Conservation (phyloP, 257 asterid species). For the Scutellaria galericulata region DNA sequence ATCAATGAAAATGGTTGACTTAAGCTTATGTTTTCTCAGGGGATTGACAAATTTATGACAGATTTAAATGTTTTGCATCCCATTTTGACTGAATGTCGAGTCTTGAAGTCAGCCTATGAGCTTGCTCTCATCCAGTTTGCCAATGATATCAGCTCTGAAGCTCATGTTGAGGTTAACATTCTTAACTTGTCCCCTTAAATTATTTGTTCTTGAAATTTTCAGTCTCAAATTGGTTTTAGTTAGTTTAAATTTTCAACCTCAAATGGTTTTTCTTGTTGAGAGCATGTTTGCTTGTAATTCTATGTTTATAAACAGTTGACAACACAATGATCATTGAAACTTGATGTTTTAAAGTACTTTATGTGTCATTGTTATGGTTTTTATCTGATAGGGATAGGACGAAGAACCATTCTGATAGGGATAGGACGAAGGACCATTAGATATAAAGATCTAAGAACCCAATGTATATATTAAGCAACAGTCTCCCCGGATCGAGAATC, state of each 20-base stretch:
- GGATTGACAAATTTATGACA: constrained; percentile 71
- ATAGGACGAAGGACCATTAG: too few species aligned
- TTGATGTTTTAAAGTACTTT: constrained; percentile 20
- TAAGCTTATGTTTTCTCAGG: constrained; percentile 52
- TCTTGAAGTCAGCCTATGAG: constrained; percentile 75
- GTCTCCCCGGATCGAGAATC: background rate
- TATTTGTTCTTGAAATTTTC: constrained; percentile 20
- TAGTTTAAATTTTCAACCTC: constrained; percentile 28
- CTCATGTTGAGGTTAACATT: constrained; percentile 85
- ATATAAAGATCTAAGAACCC: background rate
- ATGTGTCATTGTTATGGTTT: background rate
- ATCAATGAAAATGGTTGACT: constrained; percentile 25
- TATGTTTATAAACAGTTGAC: constrained; percentile 18
- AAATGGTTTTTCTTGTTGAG: constrained; percentile 28
- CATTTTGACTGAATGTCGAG: constrained; percentile 95
- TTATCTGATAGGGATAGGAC: background rate
- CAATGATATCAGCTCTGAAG: constrained; percentile 98
- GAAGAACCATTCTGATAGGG: background rate
- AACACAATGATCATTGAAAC: background rate
- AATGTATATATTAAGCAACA: background rate
- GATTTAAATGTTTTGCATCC: constrained; percentile 82
- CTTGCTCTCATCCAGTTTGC: constrained; percentile 89
- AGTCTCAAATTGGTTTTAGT: constrained; percentile 11
- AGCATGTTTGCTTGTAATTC: constrained; percentile 9
- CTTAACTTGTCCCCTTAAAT: constrained; percentile 27